Conservation (phyloP, 768 basidiomycete species). For the Heimioporus sp. region DNA sequence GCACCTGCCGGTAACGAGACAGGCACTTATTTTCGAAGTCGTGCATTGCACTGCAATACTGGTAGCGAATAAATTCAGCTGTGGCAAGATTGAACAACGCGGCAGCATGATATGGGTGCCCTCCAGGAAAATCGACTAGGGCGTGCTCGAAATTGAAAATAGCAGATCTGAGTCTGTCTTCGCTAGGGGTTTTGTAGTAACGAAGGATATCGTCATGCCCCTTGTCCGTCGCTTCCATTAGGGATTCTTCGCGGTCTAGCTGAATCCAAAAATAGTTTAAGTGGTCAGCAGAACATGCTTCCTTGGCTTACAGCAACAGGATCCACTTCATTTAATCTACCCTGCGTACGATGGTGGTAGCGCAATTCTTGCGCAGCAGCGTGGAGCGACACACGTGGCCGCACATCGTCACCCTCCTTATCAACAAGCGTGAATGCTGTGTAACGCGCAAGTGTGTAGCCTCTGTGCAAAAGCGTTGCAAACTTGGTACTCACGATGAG, state of each 20-base stretch:
- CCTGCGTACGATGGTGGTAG: background rate
- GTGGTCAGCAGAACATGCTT: too few relatives aligned
- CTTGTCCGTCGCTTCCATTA: background rate
- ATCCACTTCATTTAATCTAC: background rate
- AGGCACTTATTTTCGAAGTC: background rate
- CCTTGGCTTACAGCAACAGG: background rate
- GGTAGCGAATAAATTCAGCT: constrained; percentile 3
- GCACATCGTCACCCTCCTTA: background rate
- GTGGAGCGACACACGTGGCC: background rate
- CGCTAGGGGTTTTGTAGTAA: background rate
- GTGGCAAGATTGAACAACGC: constrained; percentile 14
- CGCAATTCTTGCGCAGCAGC: background rate
- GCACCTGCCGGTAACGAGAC: constrained; percentile 1
- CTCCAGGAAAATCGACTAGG: background rate
- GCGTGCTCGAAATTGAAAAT: constrained; percentile 6
- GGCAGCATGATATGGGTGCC: constrained; percentile 1
- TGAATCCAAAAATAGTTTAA: background rate
- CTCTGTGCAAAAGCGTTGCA: too few relatives aligned
- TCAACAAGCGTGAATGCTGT: background rate
- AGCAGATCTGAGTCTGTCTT: background rate
- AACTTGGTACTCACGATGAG: background rate
- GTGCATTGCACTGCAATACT: background rate
- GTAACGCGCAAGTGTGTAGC: background rate
- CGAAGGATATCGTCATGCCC: constrained; percentile 1
- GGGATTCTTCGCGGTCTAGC: background rate